These are phyloP conservation scores for Xenosphaeropsis pyriputrescens DNA, from an alignment of 2,329 filamentous ascomycete species.

Conservation along the genomic window DNA sequence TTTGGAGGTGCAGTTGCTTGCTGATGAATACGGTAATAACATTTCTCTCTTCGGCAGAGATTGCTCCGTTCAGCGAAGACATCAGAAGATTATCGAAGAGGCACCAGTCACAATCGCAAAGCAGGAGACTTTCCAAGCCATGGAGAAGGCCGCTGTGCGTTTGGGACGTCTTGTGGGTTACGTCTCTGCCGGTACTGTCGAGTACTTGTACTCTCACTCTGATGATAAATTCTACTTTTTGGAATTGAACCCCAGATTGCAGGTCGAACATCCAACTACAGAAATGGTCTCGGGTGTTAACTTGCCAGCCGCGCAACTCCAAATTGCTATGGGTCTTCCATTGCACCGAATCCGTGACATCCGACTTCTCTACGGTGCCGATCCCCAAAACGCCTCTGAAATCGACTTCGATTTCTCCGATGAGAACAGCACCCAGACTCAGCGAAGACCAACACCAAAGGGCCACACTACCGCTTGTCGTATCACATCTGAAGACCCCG, in stretches of 20 bases:
- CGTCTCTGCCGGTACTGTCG: constrained; percentile 95
- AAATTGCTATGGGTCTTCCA: constrained; percentile 97
- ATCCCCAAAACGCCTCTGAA: constrained; percentile 70
- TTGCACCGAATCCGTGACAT: constrained; percentile 94
- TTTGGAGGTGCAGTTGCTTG: constrained; percentile 91
- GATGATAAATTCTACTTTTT: constrained; percentile 99
- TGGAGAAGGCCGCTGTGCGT: constrained; percentile 94
- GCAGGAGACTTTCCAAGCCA: constrained; percentile 74
- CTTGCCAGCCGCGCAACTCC: constrained; percentile 89
- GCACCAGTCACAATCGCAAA: constrained; percentile 95
- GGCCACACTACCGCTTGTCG: constrained; percentile 96
- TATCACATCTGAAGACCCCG: constrained; percentile 97
- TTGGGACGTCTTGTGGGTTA: constrained; percentile 91
- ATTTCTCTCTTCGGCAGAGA: constrained; percentile 98
- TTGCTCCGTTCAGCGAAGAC: constrained; percentile 93
- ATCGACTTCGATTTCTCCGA: constrained; percentile 97
- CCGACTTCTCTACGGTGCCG: constrained; percentile 86
- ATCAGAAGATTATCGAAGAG: constrained; percentile 99
- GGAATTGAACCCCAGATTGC: constrained; percentile 94
- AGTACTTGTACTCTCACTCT: constrained; percentile 95
- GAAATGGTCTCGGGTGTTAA: constrained; percentile 99
- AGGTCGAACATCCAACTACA: constrained; percentile 98
- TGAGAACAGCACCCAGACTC: constrained; percentile 66
- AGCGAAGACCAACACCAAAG: constrained; percentile 84
- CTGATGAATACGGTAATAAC: constrained; percentile 99